Conservation (phyloP, 768 basidiomycete genomes). For the Saitozyma podzolica region DNA sequence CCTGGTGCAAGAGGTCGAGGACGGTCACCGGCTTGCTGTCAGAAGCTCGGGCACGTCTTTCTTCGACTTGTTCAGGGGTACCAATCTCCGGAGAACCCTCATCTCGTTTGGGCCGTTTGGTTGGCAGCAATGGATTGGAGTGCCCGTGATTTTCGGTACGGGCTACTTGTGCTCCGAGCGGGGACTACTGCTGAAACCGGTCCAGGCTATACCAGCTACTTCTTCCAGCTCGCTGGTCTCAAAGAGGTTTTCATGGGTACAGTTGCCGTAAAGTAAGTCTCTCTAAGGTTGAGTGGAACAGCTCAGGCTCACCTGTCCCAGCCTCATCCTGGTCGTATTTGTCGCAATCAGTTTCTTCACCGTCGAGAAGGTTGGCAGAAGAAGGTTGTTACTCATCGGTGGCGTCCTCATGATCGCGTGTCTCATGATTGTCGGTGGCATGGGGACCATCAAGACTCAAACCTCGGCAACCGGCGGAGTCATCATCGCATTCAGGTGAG, state of each 20-base stretch:
- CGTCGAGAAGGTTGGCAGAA: slow-evolving; percentile 8
- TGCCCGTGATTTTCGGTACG: background rate
- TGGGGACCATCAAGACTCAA: background rate
- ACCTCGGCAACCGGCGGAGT: background rate
- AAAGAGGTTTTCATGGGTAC: slow-evolving; percentile 20
- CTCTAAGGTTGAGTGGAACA: background rate
- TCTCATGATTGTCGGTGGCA: slow-evolving; percentile 3
- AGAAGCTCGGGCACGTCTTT: slow-evolving; percentile 4
- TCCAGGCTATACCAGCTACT: slow-evolving; percentile 17
- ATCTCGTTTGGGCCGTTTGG: slow-evolving; percentile 1
- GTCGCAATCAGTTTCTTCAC: background rate
- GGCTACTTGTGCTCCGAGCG: slow-evolving; percentile 3
- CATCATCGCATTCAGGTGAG: slow-evolving; percentile 6
- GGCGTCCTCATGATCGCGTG: slow-evolving; percentile 2
- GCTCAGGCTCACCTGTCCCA: background rate
- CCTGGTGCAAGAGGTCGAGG: slow-evolving; percentile 11
- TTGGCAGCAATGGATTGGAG: slow-evolving; percentile 3
- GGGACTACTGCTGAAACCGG: background rate
- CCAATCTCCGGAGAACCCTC: slow-evolving; percentile 9
- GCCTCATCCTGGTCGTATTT: slow-evolving; percentile 4
- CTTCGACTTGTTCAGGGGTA: slow-evolving; percentile 17
- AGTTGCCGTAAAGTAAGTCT: slow-evolving; percentile 9
- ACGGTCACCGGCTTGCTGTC: slow-evolving; percentile 1
- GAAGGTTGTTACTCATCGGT: background rate
- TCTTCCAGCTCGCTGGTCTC: slow-evolving; percentile 27